Percentiles rank a stretch among this genome's conserved stretches.
phyloP scores from a whole-genome alignment of 2,329 filamentous ascomycete genomes.

The Thelonectria blattea region DNA sequence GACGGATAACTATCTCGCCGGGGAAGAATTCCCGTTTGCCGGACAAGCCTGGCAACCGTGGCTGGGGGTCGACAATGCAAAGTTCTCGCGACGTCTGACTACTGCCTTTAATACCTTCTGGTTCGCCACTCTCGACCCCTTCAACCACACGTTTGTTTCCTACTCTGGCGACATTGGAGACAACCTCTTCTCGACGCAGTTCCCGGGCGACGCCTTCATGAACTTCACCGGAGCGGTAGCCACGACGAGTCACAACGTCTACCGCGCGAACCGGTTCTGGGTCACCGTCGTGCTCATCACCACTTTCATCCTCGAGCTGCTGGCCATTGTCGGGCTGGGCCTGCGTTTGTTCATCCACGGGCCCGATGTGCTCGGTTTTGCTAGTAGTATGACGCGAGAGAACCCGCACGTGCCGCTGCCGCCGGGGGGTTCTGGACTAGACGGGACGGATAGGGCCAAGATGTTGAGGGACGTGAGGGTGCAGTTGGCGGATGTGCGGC shows the following conservation, averaged over 20 bases:
- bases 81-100: neutral
- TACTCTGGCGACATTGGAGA: neutral
- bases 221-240: neutral
- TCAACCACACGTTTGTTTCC: neutral
- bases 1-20: neutral
- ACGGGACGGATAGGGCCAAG: constrained; percentile 9
- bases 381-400: neutral
- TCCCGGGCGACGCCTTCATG: neutral
- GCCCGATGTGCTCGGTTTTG: constrained; percentile 3
- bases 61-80: neutral
- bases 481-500: constrained; percentile 7
- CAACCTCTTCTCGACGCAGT: neutral
- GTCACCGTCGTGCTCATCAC: neutral
- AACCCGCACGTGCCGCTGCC: neutral
- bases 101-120: constrained; percentile 4
- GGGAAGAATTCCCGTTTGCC: neutral
- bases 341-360: neutral
- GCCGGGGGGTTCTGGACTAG: neutral
- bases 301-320: neutral
- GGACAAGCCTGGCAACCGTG: neutral
- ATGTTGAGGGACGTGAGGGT: constrained; percentile 1
- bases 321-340: neutral
- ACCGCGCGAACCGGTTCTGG: neutral
- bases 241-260: neutral
- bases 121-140: neutral